Evolutionary conservation across 352 stramenopile genomes (phyloP), one percentile per base, ranked within the genome.

Genomic region (Globisporangium cederbergense): DNA sequence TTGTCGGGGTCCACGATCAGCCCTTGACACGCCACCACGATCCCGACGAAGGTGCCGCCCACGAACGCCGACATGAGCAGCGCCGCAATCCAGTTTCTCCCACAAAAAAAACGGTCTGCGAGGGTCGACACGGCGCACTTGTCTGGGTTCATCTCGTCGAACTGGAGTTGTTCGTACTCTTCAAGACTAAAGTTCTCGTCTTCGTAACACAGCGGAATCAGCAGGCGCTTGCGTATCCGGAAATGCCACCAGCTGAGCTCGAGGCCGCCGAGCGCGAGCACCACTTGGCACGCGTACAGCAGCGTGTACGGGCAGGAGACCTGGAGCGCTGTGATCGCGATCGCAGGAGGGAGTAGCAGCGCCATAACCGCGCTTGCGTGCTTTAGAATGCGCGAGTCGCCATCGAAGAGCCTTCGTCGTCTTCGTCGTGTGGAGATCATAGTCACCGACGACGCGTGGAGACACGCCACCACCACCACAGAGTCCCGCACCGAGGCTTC

Each of bases 241-340:
- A 83, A 87, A 52, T 79, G 71, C 78, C 79, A 88, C 77, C 79
- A 89, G 62, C 71, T 81, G 49, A 81, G 73, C 67, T 90, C 66
- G 42, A 83, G 71, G 18, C 67, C 66, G 1, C 58, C 77, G 13
- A 89, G 56, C 25, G 72, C 73, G 18, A 86, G 52, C 4, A 65
- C 57, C 4, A 70, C 40, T 45, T 78, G 70, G 49, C 77, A 80
- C 9, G 72, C 58, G 11, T 73, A 71, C 6, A 90, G 58, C n/a
- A 88, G 60, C 34, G 66, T 47, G 47, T 74, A 76, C 2, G 70
- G 63, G 32, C 74, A 67, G 14, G 67, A 70, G 1, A 69, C 45
- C 22, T 78, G 57, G 18, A 87, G 75, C n/a, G 76, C 71, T 28
- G 69, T 72, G 68, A 89, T 62, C 36, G 83, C 66, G 47, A 72